These are phyloP conservation scores for Sporisorium iseilematis-ciliati DNA, from an alignment of 1,284 basidiomycete species.

Conservation along the genomic window DNA sequence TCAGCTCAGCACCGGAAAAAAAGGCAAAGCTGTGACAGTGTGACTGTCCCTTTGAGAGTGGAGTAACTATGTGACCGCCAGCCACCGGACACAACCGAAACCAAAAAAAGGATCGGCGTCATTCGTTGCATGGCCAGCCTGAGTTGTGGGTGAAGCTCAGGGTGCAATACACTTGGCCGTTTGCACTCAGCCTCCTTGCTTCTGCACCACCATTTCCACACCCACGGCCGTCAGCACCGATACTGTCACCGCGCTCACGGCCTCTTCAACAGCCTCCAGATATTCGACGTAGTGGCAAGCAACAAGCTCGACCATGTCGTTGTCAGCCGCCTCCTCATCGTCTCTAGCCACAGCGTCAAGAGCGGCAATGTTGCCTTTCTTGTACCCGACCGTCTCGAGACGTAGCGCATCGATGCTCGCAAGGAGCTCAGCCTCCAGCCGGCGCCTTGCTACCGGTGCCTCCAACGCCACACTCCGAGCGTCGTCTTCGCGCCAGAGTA, in stretches of 20 bases:
- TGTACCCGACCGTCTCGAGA: constrained; percentile 31
- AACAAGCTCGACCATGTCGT: constrained; percentile 9
- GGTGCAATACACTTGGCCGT: neutral
- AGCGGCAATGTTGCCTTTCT: constrained; percentile 33
- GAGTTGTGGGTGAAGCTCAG: neutral
- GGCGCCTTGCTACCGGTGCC: neutral
- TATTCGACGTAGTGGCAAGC: neutral
- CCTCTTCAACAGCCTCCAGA: too few relatives aligned
- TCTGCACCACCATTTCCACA: neutral
- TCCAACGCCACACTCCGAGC: constrained; percentile 8
- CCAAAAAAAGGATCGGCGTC: constrained; percentile 18
- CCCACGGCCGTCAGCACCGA: constrained; percentile 12
- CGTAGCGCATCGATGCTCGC: constrained; percentile 14
- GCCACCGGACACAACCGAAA: constrained; percentile 15
- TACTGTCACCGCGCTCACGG: neutral
- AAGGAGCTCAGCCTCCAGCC: neutral
- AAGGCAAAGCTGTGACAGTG: neutral
- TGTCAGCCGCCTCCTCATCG: constrained; percentile 14
- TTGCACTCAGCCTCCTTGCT: constrained; percentile 6
- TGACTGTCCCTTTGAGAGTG: neutral
- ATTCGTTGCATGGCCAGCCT: constrained; percentile 1
- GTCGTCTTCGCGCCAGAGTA: constrained; percentile 14
- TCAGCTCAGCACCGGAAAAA: constrained; percentile 11
- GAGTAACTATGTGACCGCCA: constrained; percentile 18
- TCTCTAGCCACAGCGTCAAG: constrained; percentile 16